Percentiles rank a stretch among this genome's conserved stretches.
Evolutionary conservation across 2,329 filamentous ascomycete genomes (phyloP).

Genomic region (Venturia carpophila): DNA sequence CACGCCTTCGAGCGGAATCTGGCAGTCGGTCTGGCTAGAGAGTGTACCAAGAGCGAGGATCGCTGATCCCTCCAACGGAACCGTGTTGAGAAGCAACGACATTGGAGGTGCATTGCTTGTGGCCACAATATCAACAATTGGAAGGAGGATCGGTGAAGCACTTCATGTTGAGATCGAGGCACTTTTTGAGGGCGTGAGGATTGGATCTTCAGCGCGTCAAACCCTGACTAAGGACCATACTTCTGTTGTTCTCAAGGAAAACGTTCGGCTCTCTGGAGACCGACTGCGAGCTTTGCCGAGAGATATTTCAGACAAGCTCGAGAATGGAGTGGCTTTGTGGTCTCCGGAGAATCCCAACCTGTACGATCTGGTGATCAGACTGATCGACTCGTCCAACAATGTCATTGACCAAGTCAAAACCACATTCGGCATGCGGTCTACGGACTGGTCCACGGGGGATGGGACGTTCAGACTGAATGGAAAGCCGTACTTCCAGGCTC

Average conservation of each 20-base stretch:
- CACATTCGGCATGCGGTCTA: slow-evolving; percentile 52
- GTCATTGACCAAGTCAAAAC: slow-evolving; percentile 52
- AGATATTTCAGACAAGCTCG: background rate
- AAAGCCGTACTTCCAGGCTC: slow-evolving; percentile 52
- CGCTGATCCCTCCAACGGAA: slow-evolving; percentile 27
- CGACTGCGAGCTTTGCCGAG: background rate
- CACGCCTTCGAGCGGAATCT: slow-evolving; percentile 14
- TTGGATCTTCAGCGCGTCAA: background rate
- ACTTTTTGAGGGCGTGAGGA: background rate
- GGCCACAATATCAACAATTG: background rate
- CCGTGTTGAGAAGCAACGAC: background rate
- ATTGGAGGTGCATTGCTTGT: slow-evolving; percentile 2
- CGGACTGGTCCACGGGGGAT: slow-evolving; percentile 52
- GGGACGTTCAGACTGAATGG: slow-evolving; percentile 48
- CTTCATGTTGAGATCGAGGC: background rate
- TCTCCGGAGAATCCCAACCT: slow-evolving; percentile 54
- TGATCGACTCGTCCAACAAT: slow-evolving; percentile 38
- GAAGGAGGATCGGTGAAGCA: background rate
- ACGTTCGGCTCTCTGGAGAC: background rate
- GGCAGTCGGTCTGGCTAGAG: slow-evolving; percentile 16
- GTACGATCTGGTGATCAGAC: slow-evolving; percentile 53
- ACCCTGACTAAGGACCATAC: background rate
- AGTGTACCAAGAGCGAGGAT: slow-evolving; percentile 13
- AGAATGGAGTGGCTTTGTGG: slow-evolving; percentile 46
- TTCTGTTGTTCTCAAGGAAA: background rate